Evolutionary conservation across 768 basidiomycete genomes (phyloP), one percentile per base, ranked within the genome.

Genomic region (Amyloporia xantha): DNA sequence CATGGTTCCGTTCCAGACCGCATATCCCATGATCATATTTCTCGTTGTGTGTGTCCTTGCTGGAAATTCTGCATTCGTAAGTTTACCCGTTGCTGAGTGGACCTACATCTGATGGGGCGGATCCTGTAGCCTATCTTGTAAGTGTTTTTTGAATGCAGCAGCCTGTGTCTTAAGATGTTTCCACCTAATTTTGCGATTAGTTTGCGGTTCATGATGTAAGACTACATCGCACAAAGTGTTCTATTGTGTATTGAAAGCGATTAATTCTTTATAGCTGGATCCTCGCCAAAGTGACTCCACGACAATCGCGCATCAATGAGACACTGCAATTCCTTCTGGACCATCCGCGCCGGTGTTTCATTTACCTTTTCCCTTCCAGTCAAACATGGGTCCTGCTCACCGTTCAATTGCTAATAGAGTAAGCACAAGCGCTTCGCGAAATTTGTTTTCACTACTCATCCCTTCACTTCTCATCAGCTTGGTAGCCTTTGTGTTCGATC

Each of bases 341-440:
- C 59, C 95, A 97, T 62, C 94, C 95, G 10, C 81, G 95, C 15
- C 78, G 89, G 54, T 95, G 91, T 65, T 93, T 86, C 59, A 81
- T 91, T 17, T 87, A 91, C 64, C 75, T 95, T 5, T 95, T 95
- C 54, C 91, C 91, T 0, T 81, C 90, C 0, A 87, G 90, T 58
- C 93, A 96, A 62, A 96, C 93, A 2, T 92, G 91, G 90, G 84
- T 94, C 52, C 78, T 96, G 7, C 54, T 91, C 3, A 74, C 76
- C 1, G 64, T 91, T 21, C 71, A 95, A 23, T 36, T 86, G 6
- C 52, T 71, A 1, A 67, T 94, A 40, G 90, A 81, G 91, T 92
- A 58, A 47, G 81, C 51, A 3, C 10, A n/a, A 17, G 2, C 35
- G 20, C 4, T 26, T n/a, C 43, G 43, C n/a, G 12, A 44, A 3